Evolutionary conservation across 345 rosid species (phyloP).

Genomic region (Euclidium syriacum): DNA sequence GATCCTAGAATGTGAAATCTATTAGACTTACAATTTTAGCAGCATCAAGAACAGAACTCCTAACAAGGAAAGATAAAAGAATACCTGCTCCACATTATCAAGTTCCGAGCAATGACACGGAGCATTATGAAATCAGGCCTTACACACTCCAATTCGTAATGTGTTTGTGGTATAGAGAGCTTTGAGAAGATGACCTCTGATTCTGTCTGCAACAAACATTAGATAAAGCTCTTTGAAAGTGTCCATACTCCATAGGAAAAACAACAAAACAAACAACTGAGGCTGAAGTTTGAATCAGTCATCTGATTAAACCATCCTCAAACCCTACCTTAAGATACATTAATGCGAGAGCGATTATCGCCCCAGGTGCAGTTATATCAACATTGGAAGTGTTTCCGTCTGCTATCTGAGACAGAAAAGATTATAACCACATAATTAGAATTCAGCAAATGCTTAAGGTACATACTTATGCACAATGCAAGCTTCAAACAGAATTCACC

Average conservation of each 20-base stretch:
- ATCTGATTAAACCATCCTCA: conserved; percentile 12
- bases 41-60: conserved; percentile 16
- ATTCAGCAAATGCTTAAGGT: conserved; percentile 1
- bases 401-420: conserved; percentile 52
- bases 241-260: conserved; percentile 5
- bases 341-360: conserved; percentile 79
- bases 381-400: conserved; percentile 73
- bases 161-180: conserved; percentile 82
- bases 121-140: conserved; percentile 99
- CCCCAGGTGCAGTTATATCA: conserved; percentile 98
- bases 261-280: not conserved
- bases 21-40: conserved; percentile 16
- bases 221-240: conserved; percentile 15
- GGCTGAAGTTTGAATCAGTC: conserved; percentile 7
- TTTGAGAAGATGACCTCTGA: conserved; percentile 66
- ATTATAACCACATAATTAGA: not conserved
- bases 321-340: conserved; percentile 82
- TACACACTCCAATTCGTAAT: conserved; percentile 75
- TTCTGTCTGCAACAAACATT: conserved; percentile 61
- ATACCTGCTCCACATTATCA: conserved; percentile 97
- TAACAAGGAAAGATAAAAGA: not conserved
- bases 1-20: conserved; percentile 46
- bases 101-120: conserved; percentile 91
- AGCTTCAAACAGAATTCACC: conserved; percentile 43
- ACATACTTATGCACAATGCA: not conserved